Evolutionary conservation across 805 yeast species (phyloP).

Genomic region (Candida broadrunensis): DNA sequence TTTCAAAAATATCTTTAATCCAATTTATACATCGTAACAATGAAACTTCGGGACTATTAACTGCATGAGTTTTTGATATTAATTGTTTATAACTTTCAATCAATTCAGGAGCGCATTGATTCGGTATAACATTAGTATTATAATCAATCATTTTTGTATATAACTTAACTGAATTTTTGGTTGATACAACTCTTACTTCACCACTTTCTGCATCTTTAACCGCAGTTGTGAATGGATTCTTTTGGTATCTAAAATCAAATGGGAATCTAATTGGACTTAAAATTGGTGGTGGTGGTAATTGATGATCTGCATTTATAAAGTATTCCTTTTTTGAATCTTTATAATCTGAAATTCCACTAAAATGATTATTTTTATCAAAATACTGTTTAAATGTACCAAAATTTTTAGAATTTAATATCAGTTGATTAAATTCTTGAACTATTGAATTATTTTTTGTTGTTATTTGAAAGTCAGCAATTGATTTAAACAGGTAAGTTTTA

Average conservation of each 20-base stretch:
- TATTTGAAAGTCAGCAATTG: constrained; percentile 85
- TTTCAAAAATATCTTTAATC: constrained; percentile 50
- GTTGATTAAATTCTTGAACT: constrained; percentile 24
- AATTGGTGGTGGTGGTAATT: constrained; percentile 83
- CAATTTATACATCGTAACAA: constrained; percentile 44
- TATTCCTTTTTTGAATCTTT: constrained; percentile 16
- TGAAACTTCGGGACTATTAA: constrained; percentile 24
- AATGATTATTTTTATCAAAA: constrained; percentile 19
- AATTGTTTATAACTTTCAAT: constrained; percentile 30
- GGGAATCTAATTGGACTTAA: constrained; percentile 78
- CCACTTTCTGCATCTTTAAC: constrained; percentile 57
- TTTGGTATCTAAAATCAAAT: constrained; percentile 70
- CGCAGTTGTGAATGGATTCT: constrained; percentile 57
- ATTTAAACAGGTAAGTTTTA: constrained; percentile 72
- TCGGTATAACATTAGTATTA: constrained; percentile 44
- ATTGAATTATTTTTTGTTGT: constrained; percentile 51
- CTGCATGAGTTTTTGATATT: constrained; percentile 28
- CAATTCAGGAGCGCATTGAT: constrained; percentile 48
- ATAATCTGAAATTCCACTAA: constrained; percentile 25
- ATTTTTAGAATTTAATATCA: constrained; percentile 20
- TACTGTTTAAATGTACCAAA: constrained; percentile 22
- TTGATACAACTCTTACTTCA: constrained; percentile 48
- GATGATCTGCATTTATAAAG: constrained; percentile 40
- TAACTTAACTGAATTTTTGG: constrained; percentile 46
- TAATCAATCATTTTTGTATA: constrained; percentile 53